Percentiles rank a stretch among this genome's conserved stretches.
These are phyloP conservation scores for Chlorophyllum brunneum DNA, from an alignment of 768 basidiomycete species.

Conservation along the genomic window DNA sequence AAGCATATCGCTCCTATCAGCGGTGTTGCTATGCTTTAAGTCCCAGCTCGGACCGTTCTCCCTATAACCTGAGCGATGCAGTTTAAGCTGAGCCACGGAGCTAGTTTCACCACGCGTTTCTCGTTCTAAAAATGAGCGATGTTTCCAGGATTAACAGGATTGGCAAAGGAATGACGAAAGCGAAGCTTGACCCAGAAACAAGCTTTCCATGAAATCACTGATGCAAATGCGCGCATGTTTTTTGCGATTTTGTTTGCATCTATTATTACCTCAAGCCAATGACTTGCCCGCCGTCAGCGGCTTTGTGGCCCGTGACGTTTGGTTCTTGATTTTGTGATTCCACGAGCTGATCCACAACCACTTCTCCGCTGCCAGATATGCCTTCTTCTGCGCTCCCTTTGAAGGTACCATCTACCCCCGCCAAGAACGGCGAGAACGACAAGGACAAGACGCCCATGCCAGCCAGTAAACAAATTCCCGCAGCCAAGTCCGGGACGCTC, in stretches of 20 bases:
- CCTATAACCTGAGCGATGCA: too few species aligned
- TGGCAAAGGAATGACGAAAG: neutral
- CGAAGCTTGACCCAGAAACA: neutral
- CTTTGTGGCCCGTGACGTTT: too few species aligned
- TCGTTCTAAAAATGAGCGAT: neutral
- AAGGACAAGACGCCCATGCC: conserved; percentile 52
- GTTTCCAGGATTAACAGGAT: neutral
- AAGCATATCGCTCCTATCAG: too few species aligned
- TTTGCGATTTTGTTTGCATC: conserved; percentile 15
- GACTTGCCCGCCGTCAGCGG: neutral
- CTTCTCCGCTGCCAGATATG: conserved; percentile 22
- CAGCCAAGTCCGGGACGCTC: conserved; percentile 36
- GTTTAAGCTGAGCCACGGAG: neutral
- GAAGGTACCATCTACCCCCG: conserved; percentile 60
- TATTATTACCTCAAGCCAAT: conserved; percentile 16
- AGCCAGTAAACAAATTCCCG: conserved; percentile 34
- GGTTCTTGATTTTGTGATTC: too few species aligned
- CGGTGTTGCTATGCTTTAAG: too few species aligned
- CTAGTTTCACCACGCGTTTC: neutral
- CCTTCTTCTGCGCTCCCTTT: conserved; percentile 61
- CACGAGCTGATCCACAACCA: neutral
- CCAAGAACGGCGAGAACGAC: conserved; percentile 37
- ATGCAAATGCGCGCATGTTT: conserved; percentile 2
- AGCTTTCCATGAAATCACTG: conserved; percentile 8
- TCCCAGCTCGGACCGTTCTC: too few species aligned